These are phyloP conservation scores for Funneliformis caledonium DNA, from an alignment of 371 early-diverging fungal genomes.

Conservation along the genomic window DNA sequence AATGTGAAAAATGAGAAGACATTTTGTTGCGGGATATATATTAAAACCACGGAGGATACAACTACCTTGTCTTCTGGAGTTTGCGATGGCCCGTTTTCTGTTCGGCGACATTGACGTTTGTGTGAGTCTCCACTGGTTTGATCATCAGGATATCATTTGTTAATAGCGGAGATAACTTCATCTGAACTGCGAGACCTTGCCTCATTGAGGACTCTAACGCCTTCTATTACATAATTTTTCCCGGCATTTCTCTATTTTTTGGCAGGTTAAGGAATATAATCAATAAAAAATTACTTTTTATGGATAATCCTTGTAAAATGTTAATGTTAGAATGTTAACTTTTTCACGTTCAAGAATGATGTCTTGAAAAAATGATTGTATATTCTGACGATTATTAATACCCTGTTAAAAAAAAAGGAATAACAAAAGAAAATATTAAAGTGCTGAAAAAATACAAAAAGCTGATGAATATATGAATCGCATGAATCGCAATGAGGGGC, in stretches of 20 bases:
- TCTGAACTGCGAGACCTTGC: slow-evolving; percentile 24
- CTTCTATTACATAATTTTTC: slow-evolving; percentile 33
- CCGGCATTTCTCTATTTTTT: slow-evolving; percentile 30
- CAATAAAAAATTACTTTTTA: no score
- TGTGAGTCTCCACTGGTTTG: not conserved
- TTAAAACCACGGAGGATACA: not conserved
- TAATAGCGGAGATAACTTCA: no score
- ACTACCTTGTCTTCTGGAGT: not conserved
- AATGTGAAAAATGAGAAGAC: not conserved
- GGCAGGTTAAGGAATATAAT: not conserved
- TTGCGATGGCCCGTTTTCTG: not conserved
- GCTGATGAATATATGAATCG: no score
- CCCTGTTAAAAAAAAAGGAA: no score
- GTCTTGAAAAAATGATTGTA: no score
- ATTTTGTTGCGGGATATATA: not conserved
- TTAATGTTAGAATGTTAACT: no score
- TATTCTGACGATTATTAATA: no score
- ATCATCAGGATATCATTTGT: not conserved
- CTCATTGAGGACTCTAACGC: slow-evolving; percentile 19
- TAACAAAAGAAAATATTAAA: no score
- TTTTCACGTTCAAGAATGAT: no score
- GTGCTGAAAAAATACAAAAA: no score
- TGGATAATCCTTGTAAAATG: no score
- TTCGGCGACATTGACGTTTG: not conserved
- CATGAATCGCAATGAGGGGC: no score